phyloP scores from a whole-genome alignment of 331 rosid genomes.

The Spiraea crenata region DNA sequence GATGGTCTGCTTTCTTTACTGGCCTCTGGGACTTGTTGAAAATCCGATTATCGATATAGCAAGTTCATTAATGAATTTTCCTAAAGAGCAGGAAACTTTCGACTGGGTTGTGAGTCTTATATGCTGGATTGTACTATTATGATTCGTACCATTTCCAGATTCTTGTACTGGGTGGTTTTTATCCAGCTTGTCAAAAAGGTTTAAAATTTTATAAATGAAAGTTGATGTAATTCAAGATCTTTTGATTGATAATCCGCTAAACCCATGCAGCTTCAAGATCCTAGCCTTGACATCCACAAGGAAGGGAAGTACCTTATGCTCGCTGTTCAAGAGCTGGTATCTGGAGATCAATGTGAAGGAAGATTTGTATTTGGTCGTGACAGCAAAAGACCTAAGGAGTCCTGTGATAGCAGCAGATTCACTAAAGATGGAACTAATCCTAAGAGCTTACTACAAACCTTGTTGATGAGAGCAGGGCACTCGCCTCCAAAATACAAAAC shows the following conservation, averaged over 20 bases:
- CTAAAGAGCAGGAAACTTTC: neutral
- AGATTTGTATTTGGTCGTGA: constrained; percentile 95
- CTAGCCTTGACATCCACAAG: constrained; percentile 74
- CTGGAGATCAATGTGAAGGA: constrained; percentile 97
- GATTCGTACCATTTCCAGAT: neutral
- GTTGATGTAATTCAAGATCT: neutral
- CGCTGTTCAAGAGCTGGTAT: constrained; percentile 75
- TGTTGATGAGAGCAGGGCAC: constrained; percentile 95
- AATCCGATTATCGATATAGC: neutral
- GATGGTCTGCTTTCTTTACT: neutral
- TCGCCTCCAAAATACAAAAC: constrained; percentile 90
- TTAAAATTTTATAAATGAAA: neutral
- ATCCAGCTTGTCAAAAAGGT: neutral
- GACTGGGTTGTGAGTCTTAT: neutral
- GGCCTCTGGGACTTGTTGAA: neutral
- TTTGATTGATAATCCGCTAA: constrained; percentile 3
- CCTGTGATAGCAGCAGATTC: constrained; percentile 54
- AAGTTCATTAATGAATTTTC: neutral
- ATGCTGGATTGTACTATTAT: neutral
- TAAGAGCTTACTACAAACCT: constrained; percentile 85
- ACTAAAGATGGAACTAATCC: constrained; percentile 91
- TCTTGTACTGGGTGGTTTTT: neutral
- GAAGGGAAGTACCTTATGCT: constrained; percentile 88
- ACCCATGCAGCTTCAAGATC: constrained; percentile 77
- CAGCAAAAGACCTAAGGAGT: constrained; percentile 53